phyloP scores from a whole-genome alignment of 169 alveolate genomes.

The Eimeria brunetti region DNA sequence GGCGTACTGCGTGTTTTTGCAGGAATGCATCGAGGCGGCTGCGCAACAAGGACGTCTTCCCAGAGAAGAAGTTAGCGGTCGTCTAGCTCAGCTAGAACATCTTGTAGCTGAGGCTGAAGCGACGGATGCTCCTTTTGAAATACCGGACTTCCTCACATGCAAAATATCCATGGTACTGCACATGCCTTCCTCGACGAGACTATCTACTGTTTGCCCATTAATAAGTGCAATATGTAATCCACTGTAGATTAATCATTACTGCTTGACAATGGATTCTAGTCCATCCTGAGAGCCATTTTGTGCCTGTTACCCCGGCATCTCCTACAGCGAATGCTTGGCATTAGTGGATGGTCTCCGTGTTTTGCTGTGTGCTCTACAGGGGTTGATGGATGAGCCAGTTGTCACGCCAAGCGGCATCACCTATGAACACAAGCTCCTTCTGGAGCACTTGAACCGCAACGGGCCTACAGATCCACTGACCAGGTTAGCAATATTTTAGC shows the following conservation, averaged over 20 bases:
- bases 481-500: slow-evolving; percentile 58
- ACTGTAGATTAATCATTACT: neutral
- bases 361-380: slow-evolving; percentile 76
- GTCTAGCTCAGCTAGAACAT: slow-evolving; percentile 75
- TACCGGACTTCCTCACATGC: slow-evolving; percentile 90
- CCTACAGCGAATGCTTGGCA: neutral
- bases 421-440: slow-evolving; percentile 88
- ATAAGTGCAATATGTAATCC: neutral
- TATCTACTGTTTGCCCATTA: neutral
- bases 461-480: slow-evolving; percentile 91
- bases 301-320: neutral
- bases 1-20: neutral
- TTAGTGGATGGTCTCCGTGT: neutral
- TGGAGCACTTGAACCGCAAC: slow-evolving; percentile 88
- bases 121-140: slow-evolving; percentile 83
- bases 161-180: slow-evolving; percentile 89
- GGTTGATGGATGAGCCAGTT: slow-evolving; percentile 92
- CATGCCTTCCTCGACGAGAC: neutral
- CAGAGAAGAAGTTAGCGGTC: slow-evolving; percentile 39
- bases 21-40: slow-evolving; percentile 60
- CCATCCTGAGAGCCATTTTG: neutral
- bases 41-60: slow-evolving; percentile 50
- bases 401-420: slow-evolving; percentile 92
- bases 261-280: neutral
- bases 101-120: slow-evolving; percentile 83